Evolutionary conservation across 176 grass and related monocot species (phyloP).

Genomic region (Avena atlantica): DNA sequence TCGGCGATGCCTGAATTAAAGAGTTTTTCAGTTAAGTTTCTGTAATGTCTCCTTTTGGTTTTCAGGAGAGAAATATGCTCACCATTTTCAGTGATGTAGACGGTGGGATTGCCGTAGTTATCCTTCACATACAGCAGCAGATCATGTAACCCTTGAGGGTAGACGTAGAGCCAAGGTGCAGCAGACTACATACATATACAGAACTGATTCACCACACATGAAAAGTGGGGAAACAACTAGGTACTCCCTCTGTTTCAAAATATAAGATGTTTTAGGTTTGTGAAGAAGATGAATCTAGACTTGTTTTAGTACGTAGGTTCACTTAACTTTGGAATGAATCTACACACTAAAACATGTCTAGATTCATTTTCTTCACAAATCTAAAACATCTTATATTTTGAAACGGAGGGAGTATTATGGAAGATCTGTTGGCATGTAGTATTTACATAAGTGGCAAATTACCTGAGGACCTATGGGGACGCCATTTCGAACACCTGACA

Average conservation of each 20-base stretch:
- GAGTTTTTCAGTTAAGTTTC: not conserved
- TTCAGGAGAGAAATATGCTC: not conserved
- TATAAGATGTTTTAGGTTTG: too few species aligned
- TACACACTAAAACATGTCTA: too few species aligned
- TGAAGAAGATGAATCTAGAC: too few species aligned
- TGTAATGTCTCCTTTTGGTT: too few species aligned
- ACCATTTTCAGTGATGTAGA: constrained; percentile 83
- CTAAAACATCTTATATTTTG: too few species aligned
- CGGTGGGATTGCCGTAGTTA: constrained; percentile 59
- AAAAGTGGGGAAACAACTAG: not conserved
- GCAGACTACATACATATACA: constrained; percentile 24
- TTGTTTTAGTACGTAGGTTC: too few species aligned
- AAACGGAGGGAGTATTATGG: too few species aligned
- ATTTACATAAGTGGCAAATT: not conserved
- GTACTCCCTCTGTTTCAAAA: too few species aligned
- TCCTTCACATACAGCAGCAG: constrained; percentile 62
- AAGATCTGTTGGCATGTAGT: not conserved
- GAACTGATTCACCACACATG: not conserved
- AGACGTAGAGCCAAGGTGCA: constrained; percentile 57
- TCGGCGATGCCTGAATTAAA: constrained; percentile 38
- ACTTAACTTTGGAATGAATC: too few species aligned
- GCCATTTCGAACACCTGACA: constrained; percentile 56
- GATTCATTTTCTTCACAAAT: too few species aligned
- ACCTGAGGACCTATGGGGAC: constrained; percentile 63
- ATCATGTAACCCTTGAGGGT: constrained; percentile 57